Base-by-base conservation (phyloP, 1,139 yeast species). In the Schizosaccharomyces versatilis region DNA sequence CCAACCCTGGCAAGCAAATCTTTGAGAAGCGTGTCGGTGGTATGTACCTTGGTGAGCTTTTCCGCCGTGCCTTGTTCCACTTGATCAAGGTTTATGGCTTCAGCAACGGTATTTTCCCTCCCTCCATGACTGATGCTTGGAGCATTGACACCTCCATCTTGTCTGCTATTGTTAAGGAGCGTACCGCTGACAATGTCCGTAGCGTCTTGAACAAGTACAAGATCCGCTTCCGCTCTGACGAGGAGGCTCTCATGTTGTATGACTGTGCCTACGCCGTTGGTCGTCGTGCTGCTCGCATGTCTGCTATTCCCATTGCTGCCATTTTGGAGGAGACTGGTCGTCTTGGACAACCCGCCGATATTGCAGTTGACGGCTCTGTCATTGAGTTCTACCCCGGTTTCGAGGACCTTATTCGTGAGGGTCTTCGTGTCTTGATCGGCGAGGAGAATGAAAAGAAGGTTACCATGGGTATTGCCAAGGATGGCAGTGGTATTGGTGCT, bases 401-500 rank as follows among this genome's bases (percentile, higher is more conserved):
- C 69, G 79, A 81, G 68, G 75, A 79, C 8, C 75, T 77, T 72
- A 72, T 88, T 60, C 75, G 86, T 64, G 84, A 83, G 61, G 94
- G 94, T 0, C 69, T 86, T 58, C 72, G 79, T 0, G 61, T 64
- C 39, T 64, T 68, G n/a, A 41, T 59, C 2, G 76, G 88, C 41
- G 84, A 85, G 57, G 71, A 80, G 51, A 82, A 83, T 47, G 80
- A 80, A 60, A 76, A 75, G 61, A 78, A 82, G 62, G 72, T 85
- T 53, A 79, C 77, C 60, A 71, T 88, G 60, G 80, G 78, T 60
- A 80, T 86, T 61, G 93, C 95, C 47, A 83, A 84, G 66, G 97
- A 88, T 65, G 97, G 97, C 53, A 80, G 93, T 58, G 95, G 95
- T 59, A 95, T 86, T 49, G 97, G 97, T 61, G 96, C 96, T 54